Percentiles rank a stretch among this genome's conserved stretches.
Evolutionary conservation across 331 rosid genomes (phyloP).

Genomic region (Malus hybrid): DNA sequence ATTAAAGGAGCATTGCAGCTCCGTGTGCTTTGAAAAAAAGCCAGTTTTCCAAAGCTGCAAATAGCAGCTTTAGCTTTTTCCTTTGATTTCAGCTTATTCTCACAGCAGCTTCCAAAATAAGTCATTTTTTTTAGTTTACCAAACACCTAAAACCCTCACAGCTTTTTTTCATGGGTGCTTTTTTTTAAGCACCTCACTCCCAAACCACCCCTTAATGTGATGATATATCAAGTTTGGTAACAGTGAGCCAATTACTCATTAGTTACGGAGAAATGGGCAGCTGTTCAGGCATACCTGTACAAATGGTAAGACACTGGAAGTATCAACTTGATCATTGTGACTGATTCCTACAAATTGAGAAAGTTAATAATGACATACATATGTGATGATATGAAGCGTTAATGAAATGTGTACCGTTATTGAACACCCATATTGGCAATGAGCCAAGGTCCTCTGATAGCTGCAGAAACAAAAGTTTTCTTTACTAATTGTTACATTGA

Average conservation of each 20-base stretch:
- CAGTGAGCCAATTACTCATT: neutral
- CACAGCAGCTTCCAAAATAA: too few relatives aligned
- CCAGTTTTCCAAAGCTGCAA: too few relatives aligned
- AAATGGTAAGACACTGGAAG: conserved; percentile 40
- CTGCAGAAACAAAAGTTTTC: conserved; percentile 24
- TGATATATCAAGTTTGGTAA: neutral
- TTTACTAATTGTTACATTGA: neutral
- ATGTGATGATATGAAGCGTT: neutral
- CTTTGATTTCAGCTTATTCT: too few relatives aligned
- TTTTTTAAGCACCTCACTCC: too few relatives aligned
- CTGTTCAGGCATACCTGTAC: conserved; percentile 29
- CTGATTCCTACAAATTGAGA: conserved; percentile 37
- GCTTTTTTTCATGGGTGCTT: too few relatives aligned
- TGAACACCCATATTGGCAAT: conserved; percentile 88
- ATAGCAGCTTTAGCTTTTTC: too few relatives aligned
- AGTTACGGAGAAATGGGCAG: neutral
- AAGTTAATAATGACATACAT: neutral
- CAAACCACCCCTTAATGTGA: too few relatives aligned
- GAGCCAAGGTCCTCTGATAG: conserved; percentile 75
- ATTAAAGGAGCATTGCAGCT: too few relatives aligned
- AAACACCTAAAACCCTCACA: too few relatives aligned
- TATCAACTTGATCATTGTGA: conserved; percentile 44
- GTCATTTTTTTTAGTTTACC: too few relatives aligned
- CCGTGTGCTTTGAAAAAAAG: too few relatives aligned
- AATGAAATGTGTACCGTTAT: conserved; percentile 43